Evolutionary conservation across 176 grass and related monocot species (phyloP), one percentile per base, ranked within the genome.

Genomic region (Lolium perenne): DNA sequence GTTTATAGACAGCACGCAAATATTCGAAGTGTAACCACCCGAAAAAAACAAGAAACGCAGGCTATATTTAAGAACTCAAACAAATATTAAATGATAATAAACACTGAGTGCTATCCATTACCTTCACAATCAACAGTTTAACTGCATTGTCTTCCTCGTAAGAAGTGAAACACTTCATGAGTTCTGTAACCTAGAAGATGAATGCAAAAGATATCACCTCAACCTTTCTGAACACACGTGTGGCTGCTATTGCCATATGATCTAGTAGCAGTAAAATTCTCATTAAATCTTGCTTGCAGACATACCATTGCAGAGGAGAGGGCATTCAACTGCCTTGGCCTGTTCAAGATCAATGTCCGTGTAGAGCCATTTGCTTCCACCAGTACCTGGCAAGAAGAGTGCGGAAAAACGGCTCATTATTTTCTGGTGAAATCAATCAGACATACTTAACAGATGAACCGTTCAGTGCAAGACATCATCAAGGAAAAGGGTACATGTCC

Each of bases 81-180:
- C n/a, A 49, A 61, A 53, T 69, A 50, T 83, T 75, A 55, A 50
- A 89, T 15, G 10, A 77, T 12, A 71, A 70, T 10, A 77, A 40
- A 40, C 26, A 71, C 41, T 13, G 38, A 54, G 1, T 17, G 50
- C 13, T 43, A 64, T 60, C 78, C 1, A 64, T 17, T 91, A 94
- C 94, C 92, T 98, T 98, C 75, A 96, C 74, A 89, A 98, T 91
- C 78, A 98, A 84, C 23, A 98, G 20, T 70, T 95, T 95, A 67
- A 98, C 92, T 55, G 77, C 65, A 64, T 82, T 80, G 16, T 99
- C 94, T 35, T 89, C 74, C 83, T 94, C 85, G 54, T 91, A 96
- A 74, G 92, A 74, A 77, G 81, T 87, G 81, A 99, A 92, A 76
- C 73, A 87, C 54, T 61, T 94, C 71, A 92, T 84, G 26, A 99